A percentile compares a stretch with the other conserved stretches of the same genome.
These are phyloP conservation scores for Colletotrichum agaves DNA, from an alignment of 2,329 filamentous ascomycete genomes.

Conservation along the genomic window DNA sequence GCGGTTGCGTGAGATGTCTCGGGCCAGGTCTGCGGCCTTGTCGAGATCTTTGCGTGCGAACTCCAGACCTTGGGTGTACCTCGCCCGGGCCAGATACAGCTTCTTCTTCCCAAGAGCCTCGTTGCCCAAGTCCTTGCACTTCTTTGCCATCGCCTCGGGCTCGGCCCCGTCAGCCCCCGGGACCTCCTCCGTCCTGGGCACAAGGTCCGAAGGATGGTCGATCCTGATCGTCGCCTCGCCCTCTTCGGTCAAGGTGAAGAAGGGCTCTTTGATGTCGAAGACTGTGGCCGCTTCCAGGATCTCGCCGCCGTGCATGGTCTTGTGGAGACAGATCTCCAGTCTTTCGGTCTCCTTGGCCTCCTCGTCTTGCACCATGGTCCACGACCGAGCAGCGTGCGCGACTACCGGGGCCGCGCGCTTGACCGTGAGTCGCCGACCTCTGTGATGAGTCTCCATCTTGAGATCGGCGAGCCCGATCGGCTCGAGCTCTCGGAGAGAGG, in stretches of 20 bases:
- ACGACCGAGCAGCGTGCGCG: conserved; percentile 42
- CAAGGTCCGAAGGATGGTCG: conserved; percentile 47
- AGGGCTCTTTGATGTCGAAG: conserved; percentile 61
- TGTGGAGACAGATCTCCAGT: conserved; percentile 48
- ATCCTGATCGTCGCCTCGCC: conserved; percentile 53
- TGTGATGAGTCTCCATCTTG: conserved; percentile 46
- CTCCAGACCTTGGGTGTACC: conserved; percentile 44
- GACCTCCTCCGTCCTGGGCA: conserved; percentile 29
- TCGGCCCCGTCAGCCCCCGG: conserved; percentile 1
- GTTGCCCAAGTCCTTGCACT: conserved; percentile 46
- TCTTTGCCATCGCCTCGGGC: conserved; percentile 31
- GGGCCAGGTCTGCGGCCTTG: conserved; percentile 36
- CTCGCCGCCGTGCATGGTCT: conserved; percentile 46
- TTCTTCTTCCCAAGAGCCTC: conserved; percentile 41
- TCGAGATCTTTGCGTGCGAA: conserved; percentile 16
- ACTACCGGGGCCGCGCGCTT: conserved; percentile 38
- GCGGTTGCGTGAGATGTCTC: conserved; percentile 48
- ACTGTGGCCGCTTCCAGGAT: conserved; percentile 47
- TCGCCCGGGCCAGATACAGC: conserved; percentile 38
- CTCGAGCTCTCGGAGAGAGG: conserved; percentile 38
- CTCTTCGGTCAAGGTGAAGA: conserved; percentile 54
- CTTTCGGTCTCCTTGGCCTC: conserved; percentile 42
- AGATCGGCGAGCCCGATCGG: conserved; percentile 43
- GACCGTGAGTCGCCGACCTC: conserved; percentile 41
- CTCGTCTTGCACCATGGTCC: conserved; percentile 46